Base-by-base conservation (phyloP, 2,329 filamentous ascomycete genomes). In the Arthrocladium fulminans region DNA sequence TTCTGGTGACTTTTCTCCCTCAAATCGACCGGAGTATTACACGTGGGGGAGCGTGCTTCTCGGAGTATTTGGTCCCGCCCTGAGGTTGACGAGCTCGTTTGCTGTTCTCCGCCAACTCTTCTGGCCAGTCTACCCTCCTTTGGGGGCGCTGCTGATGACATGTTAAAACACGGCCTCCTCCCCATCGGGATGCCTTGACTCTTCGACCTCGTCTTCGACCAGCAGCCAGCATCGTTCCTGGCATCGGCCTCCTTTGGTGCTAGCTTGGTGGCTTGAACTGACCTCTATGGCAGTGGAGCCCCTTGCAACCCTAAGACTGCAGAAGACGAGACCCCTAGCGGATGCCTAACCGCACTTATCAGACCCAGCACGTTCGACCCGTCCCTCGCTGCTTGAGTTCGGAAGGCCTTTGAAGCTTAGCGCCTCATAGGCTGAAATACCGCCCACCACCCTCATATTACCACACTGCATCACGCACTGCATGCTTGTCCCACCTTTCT, bases 381-480 rank as follows among this genome's bases (percentile, higher is more conserved):
- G 49, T 47, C 29, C 49, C 49, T 51, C 30, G 38, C 17, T 32
- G 27, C 39, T 32, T 29, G 20, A 40, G 9, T 13, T 40, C 20
- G n/a, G 29, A 12, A 37, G 17, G 41, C 24, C 24, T 32, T 15
- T 23, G 7, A 34, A 47, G 34, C 48, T 51, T 40, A 38, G 27
- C 45, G 45, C 27, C 22, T 38, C 38, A 47, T 38, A 47, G 44
- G 44, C 25, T 45, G 24, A 30, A 22, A 43, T 47, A 45, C 44
- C 44, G 48, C 48, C 48, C 48, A 50, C 34, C 27, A 44, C 35
- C 17, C 35, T 22, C 45, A 42, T 43, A 43, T 43, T 44, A 49
- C 40, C 30, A 44, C 29, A 29, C 38, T 49, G 32, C 40, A 39
- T 45, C 30, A 49, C 47, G 42, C 40, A 38, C 23, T 47, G 44